Evolutionary conservation across 2,329 filamentous ascomycete species (phyloP).

Genomic region (Davidsoniella eucalypti): DNA sequence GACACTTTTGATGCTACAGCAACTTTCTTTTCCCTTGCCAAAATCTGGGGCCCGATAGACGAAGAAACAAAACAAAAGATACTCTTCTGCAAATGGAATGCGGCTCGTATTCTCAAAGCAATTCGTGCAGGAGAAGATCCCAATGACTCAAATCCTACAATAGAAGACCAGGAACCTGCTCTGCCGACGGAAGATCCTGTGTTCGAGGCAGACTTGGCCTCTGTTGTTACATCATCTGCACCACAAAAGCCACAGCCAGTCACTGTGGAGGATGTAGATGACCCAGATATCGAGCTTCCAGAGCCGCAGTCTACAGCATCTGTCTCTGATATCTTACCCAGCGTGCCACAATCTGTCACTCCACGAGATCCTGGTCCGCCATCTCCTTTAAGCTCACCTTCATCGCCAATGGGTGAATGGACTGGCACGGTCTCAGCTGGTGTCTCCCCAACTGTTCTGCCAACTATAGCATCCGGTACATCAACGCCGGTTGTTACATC

Average conservation of each 20-base stretch:
- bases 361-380: conserved; percentile 15
- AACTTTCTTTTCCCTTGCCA: conserved; percentile 77
- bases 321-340: background rate
- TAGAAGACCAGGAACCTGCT: conserved; percentile 31
- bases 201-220: conserved; percentile 17
- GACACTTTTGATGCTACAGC: conserved; percentile 87
- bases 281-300: conserved; percentile 11
- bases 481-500: background rate
- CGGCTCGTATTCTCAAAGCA: conserved; percentile 75
- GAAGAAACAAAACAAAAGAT: conserved; percentile 68
- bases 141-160: conserved; percentile 65
- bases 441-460: background rate
- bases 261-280: conserved; percentile 3
- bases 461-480: background rate
- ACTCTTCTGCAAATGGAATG: conserved; percentile 95
- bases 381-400: conserved; percentile 20
- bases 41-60: conserved; percentile 66
- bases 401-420: background rate
- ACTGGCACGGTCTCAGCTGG: background rate
- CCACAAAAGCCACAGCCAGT: background rate
- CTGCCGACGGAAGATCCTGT: conserved; percentile 14
- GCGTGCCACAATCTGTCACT: conserved; percentile 4
- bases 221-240: conserved; percentile 16
- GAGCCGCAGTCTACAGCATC: background rate
- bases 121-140: conserved; percentile 83